Conservation (phyloP, 176 grass and related monocot species). For the Eremochloa ophiuroides region DNA sequence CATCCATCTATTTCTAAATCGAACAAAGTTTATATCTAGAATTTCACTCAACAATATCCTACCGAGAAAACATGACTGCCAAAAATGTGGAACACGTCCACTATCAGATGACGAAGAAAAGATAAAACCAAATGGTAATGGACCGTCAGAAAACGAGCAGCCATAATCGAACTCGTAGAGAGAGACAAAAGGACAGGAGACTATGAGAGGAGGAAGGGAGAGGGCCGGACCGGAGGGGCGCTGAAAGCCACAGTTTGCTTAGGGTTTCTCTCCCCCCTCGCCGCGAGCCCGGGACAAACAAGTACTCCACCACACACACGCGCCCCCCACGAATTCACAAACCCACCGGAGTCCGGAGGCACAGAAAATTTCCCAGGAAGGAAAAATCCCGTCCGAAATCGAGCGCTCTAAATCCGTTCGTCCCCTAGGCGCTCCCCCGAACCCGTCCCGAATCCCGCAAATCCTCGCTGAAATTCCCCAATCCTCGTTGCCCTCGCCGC, state of each 20-base stretch:
- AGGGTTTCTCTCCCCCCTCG: constrained; percentile 42
- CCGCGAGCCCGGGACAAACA: constrained; percentile 13
- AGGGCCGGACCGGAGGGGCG: not conserved
- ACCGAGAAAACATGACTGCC: too few relatives aligned
- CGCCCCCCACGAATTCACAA: constrained; percentile 30
- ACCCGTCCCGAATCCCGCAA: constrained; percentile 17
- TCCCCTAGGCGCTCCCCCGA: not conserved
- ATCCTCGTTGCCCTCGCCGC: constrained; percentile 10
- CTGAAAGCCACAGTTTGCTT: constrained; percentile 35
- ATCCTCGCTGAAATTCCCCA: constrained; percentile 25
- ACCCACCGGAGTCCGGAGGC: constrained; percentile 22
- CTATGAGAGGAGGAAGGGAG: too few relatives aligned
- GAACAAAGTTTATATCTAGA: too few relatives aligned
- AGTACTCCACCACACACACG: constrained; percentile 35
- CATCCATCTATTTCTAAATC: too few relatives aligned
- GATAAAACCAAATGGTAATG: not conserved
- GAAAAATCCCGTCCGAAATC: constrained; percentile 36
- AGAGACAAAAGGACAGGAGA: not conserved
- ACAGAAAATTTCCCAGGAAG: constrained; percentile 26
- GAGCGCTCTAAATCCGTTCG: constrained; percentile 30
- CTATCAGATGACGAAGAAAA: not conserved
- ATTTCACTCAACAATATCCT: too few relatives aligned
- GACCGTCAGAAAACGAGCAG: constrained; percentile 4
- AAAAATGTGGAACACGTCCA: not conserved
- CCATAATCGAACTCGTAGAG: not conserved